Evolutionary conservation across 2,329 filamentous ascomycete genomes (phyloP), one percentile per base, ranked within the genome.

Genomic region (Diaporthe citriasiana): DNA sequence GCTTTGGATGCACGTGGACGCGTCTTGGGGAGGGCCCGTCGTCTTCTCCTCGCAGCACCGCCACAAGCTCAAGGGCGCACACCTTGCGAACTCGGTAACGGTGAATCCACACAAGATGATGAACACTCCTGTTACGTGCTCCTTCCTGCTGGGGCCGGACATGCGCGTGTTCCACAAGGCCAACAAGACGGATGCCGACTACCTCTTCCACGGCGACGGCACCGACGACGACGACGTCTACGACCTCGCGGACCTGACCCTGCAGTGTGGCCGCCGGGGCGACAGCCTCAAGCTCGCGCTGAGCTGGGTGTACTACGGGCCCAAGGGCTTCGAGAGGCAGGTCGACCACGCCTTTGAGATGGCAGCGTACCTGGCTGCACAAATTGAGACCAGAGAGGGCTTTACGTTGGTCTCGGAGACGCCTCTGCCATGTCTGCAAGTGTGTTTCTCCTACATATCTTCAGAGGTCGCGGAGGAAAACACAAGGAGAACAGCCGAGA

Each of bases 71-170:
- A 82, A 85, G 1, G 96, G 96, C 19, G 86, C 89, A 2, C 88
- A 95, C 57, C 87, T 93, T 53, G 97, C 95, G 13, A 89, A 98
- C 83, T 94, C 92, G 19, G 86, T 98, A 51, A 94, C 95, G 2
- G 90, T 98, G 71, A 98, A 97, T 83, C 95, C 97, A 73, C 97
- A 99, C 85, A 98, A 98, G 85, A 98, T 98, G 97, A 89, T 98
- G 81, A 94, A 94, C 74, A 94, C 95, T 3, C 96, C 97, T 0
- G 86, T 97, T 53, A 98, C 95, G 0, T 98, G 95, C 84, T 95
- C 93, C 0, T 98, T 97, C 85, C 89, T 99, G 6, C 88, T 99
- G 17, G 92, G 91, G 0, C 89, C 89, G 2, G 95, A 98, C 81
- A 84, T 97, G 80, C 86, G 88, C 72, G 85, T 93, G 33, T 97